These are phyloP conservation scores for Cyberlindnera nakhonratchasimensis DNA, from an alignment of 805 yeast genomes.

Conservation along the genomic window DNA sequence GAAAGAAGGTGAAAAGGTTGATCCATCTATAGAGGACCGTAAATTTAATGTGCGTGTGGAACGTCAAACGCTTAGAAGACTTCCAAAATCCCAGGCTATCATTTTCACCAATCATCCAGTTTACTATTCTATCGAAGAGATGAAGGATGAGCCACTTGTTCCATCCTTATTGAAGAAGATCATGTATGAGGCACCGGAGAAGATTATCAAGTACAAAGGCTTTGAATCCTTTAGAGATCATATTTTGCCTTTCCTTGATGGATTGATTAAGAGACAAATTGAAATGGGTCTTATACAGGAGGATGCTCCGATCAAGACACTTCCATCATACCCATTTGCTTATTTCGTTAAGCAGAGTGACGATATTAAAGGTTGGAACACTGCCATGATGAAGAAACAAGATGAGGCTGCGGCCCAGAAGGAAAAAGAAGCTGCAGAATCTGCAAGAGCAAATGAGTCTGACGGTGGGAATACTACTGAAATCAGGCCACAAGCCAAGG, in stretches of 20 bases:
- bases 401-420: conserved; percentile 22
- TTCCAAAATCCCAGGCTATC: conserved; percentile 62
- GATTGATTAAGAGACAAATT: conserved; percentile 53
- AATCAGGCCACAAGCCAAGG: conserved; percentile 6
- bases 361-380: conserved; percentile 41
- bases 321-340: conserved; percentile 64
- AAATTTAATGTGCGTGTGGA: conserved; percentile 69
- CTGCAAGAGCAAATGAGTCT: background rate
- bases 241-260: conserved; percentile 53
- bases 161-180: conserved; percentile 63
- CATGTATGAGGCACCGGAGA: conserved; percentile 62
- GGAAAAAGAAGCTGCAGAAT: conserved; percentile 8
- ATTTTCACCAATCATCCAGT: conserved; percentile 75
- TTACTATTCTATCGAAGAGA: conserved; percentile 75
- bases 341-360: conserved; percentile 40
- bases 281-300: conserved; percentile 50
- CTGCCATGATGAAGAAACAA: conserved; percentile 26
- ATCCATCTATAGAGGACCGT: conserved; percentile 41
- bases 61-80: conserved; percentile 64
- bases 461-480: background rate
- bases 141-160: conserved; percentile 76
- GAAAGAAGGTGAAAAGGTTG: conserved; percentile 42
- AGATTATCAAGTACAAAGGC: conserved; percentile 60
- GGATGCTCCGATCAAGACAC: conserved; percentile 56
- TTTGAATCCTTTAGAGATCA: conserved; percentile 59